phyloP scores from a whole-genome alignment of 2,329 filamentous ascomycete genomes.

The Macrophomina phaseolina region DNA sequence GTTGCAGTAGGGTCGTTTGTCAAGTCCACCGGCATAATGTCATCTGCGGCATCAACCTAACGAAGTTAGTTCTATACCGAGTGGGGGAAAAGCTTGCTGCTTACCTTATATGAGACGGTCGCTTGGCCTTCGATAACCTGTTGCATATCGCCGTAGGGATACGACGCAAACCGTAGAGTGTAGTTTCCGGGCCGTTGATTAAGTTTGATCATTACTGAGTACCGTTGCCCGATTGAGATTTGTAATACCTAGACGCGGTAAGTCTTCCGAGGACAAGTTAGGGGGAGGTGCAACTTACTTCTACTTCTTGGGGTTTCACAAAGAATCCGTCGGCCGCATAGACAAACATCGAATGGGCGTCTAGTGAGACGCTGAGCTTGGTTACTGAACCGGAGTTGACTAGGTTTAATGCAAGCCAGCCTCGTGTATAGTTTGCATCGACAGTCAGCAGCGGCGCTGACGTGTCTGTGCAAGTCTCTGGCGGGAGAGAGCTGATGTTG shows the following conservation, averaged over 20 bases:
- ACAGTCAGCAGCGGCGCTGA: slow-evolving; percentile 13
- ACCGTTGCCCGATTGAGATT: slow-evolving; percentile 25
- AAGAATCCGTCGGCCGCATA: slow-evolving; percentile 34
- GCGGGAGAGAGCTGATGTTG: slow-evolving; percentile 30
- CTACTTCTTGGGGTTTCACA: slow-evolving; percentile 25
- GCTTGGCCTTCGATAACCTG: slow-evolving; percentile 32
- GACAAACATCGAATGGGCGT: slow-evolving; percentile 33
- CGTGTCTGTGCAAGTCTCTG: slow-evolving; percentile 30
- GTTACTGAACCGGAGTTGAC: slow-evolving; percentile 31
- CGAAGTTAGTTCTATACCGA: not conserved
- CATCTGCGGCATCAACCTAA: not conserved
- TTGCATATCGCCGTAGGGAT: slow-evolving; percentile 30
- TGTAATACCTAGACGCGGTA: not conserved
- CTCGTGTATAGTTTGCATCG: slow-evolving; percentile 17
- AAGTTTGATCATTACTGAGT: slow-evolving; percentile 34
- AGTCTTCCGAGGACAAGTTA: not conserved
- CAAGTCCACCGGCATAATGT: not conserved
- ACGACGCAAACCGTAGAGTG: slow-evolving; percentile 29
- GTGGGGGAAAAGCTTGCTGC: not conserved
- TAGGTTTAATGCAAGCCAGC: slow-evolving; percentile 33
- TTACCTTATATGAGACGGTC: slow-evolving; percentile 30
- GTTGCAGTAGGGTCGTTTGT: not conserved
- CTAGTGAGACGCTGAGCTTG: slow-evolving; percentile 31
- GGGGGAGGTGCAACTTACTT: not conserved
- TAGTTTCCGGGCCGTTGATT: slow-evolving; percentile 31